phyloP scores from a whole-genome alignment of 1,284 basidiomycete species.

The Apiotrichum brassicae region DNA sequence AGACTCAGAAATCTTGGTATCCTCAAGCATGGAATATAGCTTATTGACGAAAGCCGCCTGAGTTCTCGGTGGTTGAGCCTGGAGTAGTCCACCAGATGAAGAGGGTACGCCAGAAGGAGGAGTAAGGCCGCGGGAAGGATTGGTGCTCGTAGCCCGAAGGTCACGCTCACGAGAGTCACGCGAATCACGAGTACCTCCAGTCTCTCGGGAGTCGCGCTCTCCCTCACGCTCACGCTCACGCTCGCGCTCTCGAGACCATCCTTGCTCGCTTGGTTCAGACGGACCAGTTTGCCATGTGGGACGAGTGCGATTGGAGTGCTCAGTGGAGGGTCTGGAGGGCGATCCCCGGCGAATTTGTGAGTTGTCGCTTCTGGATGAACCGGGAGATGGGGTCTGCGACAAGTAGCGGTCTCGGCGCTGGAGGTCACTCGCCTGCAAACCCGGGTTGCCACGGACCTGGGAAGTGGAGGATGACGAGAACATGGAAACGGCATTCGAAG shows the following conservation, averaged over 20 bases:
- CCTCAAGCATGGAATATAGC: slow-evolving; percentile 47
- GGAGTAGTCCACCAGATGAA: neutral
- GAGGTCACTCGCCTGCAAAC: neutral
- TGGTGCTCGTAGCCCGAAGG: slow-evolving; percentile 16
- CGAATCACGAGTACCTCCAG: neutral
- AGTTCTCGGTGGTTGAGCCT: slow-evolving; percentile 35
- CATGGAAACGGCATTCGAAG: neutral
- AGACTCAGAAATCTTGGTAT: slow-evolving; percentile 38
- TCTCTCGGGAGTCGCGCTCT: neutral
- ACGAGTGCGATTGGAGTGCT: neutral
- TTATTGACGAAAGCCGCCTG: slow-evolving; percentile 48
- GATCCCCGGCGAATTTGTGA: neutral
- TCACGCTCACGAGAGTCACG: slow-evolving; percentile 2
- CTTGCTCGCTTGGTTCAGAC: neutral
- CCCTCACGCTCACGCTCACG: neutral
- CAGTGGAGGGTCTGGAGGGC: neutral
- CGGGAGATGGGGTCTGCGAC: neutral
- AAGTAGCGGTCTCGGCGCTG: neutral
- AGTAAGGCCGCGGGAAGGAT: slow-evolving; percentile 24
- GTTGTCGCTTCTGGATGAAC: neutral
- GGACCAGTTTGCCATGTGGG: slow-evolving; percentile 10
- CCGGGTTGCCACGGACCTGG: neutral
- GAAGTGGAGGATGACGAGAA: neutral
- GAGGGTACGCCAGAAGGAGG: neutral
- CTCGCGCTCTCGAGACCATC: neutral